Conservation (phyloP, 2,329 filamentous ascomycete species). For the Neonectria neomacrospora region DNA sequence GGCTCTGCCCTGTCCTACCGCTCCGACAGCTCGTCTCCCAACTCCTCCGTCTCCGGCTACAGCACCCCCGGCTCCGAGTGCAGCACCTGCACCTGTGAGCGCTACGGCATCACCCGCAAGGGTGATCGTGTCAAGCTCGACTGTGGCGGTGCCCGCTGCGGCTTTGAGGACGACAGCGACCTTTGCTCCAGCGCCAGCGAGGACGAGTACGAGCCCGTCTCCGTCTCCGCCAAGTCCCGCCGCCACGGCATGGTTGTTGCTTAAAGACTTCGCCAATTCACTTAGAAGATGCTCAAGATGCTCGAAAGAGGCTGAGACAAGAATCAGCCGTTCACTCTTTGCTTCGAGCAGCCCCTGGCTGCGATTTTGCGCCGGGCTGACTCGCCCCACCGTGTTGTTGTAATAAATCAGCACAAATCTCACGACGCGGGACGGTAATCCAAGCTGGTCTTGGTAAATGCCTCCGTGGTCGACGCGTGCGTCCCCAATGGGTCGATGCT, state of each 20-base stretch:
- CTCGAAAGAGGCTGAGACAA: conserved; percentile 44
- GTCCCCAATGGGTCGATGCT: conserved; percentile 64
- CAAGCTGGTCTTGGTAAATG: conserved; percentile 59
- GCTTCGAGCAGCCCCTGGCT: conserved; percentile 40
- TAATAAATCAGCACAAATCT: conserved; percentile 47
- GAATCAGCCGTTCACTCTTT: conserved; percentile 51
- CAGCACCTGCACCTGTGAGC: conserved; percentile 89
- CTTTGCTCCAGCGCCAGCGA: conserved; percentile 74
- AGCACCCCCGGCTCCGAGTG: conserved; percentile 82
- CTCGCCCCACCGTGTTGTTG: conserved; percentile 44
- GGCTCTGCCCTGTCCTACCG: conserved; percentile 77
- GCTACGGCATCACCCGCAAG: conserved; percentile 94
- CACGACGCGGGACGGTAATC: conserved; percentile 47
- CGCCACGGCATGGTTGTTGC: conserved; percentile 73
- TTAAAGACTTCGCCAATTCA: conserved; percentile 41
- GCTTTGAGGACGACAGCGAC: conserved; percentile 77
- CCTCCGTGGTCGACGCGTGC: conserved; percentile 38
- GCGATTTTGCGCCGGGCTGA: conserved; percentile 45
- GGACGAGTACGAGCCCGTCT: conserved; percentile 59
- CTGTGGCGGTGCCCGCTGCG: conserved; percentile 90
- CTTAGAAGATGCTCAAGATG: conserved; percentile 36
- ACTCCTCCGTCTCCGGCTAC: conserved; percentile 79
- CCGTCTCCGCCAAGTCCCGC: conserved; percentile 63
- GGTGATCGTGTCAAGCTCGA: conserved; percentile 95
- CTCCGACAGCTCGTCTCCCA: conserved; percentile 80